Conservation (phyloP, 768 basidiomycete species). For the Crucibulum laeve region DNA sequence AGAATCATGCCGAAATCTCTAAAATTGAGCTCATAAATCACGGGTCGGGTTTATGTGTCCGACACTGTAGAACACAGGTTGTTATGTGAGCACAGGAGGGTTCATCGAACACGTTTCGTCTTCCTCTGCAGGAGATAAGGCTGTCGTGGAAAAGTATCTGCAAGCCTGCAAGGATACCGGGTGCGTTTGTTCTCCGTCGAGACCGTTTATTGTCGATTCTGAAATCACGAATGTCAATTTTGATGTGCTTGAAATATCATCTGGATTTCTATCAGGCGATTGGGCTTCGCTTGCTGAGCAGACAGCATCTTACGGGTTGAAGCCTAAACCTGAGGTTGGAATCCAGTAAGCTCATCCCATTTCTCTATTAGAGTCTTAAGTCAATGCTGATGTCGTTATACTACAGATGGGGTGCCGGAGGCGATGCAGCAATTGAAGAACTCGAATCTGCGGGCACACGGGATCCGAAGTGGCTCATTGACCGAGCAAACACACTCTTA, state of each 20-base stretch:
- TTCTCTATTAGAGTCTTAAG: not conserved
- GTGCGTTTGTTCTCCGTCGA: constrained; percentile 10
- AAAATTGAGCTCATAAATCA: too few species aligned
- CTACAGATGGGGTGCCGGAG: constrained; percentile 34
- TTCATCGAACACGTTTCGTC: constrained; percentile 34
- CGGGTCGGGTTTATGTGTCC: too few species aligned
- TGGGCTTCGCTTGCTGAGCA: constrained; percentile 36
- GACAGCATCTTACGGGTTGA: constrained; percentile 31
- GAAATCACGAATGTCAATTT: constrained; percentile 18
- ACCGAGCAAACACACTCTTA: constrained; percentile 32
- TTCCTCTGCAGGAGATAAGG: constrained; percentile 24
- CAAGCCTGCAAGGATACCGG: constrained; percentile 31
- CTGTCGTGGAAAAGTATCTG: constrained; percentile 28
- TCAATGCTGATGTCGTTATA: not conserved
- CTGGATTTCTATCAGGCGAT: constrained; percentile 40
- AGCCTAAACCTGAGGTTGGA: constrained; percentile 40
- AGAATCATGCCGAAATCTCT: too few species aligned
- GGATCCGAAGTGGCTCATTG: constrained; percentile 35
- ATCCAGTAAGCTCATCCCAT: constrained; percentile 22
- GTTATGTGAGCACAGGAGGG: constrained; percentile 39
- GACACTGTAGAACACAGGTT: constrained; percentile 5
- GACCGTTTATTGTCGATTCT: not conserved
- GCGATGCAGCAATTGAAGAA: constrained; percentile 32
- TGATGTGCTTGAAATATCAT: constrained; percentile 40
- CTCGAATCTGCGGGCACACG: constrained; percentile 35